Conservation (phyloP, 2,329 filamentous ascomycete species). For the Xylaria sp. region DNA sequence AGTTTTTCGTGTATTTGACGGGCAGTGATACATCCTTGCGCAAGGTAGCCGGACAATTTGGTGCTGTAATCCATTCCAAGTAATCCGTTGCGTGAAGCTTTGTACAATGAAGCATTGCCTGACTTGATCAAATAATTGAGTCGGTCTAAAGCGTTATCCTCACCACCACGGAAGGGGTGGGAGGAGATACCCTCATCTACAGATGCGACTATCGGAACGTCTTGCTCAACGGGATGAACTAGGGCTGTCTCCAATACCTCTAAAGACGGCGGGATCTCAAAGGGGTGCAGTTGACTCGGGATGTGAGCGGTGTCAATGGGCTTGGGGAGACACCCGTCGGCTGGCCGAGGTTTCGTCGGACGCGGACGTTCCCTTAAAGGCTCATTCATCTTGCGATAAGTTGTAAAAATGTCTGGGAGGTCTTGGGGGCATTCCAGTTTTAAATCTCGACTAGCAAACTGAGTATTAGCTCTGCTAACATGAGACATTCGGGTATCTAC, state of each 20-base stretch:
- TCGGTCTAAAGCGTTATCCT: constrained; percentile 62
- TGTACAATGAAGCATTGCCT: constrained; percentile 68
- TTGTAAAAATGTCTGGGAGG: constrained; percentile 76
- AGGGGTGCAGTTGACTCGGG: constrained; percentile 65
- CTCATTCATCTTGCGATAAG: constrained; percentile 74
- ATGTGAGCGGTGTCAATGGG: constrained; percentile 57
- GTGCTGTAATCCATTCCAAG: constrained; percentile 74
- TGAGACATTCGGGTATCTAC: constrained; percentile 41
- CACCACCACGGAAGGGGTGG: constrained; percentile 73
- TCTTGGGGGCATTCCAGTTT: constrained; percentile 61
- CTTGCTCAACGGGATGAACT: constrained; percentile 60
- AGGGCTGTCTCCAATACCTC: constrained; percentile 60
- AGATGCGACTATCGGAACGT: constrained; percentile 56
- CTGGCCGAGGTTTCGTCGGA: constrained; percentile 57
- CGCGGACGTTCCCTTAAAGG: constrained; percentile 71
- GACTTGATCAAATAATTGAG: constrained; percentile 65
- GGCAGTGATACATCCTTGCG: constrained; percentile 74
- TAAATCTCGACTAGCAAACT: constrained; percentile 64
- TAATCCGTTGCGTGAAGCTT: constrained; percentile 73
- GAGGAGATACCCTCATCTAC: constrained; percentile 59
- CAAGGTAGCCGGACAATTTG: constrained; percentile 75
- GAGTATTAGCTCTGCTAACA: constrained; percentile 1
- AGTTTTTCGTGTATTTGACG: constrained; percentile 74
- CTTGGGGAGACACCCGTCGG: constrained; percentile 58
- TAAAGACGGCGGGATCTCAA: constrained; percentile 63